Conservation (phyloP, 495 filamentous ascomycete genomes). For the Daldinia childiae region DNA sequence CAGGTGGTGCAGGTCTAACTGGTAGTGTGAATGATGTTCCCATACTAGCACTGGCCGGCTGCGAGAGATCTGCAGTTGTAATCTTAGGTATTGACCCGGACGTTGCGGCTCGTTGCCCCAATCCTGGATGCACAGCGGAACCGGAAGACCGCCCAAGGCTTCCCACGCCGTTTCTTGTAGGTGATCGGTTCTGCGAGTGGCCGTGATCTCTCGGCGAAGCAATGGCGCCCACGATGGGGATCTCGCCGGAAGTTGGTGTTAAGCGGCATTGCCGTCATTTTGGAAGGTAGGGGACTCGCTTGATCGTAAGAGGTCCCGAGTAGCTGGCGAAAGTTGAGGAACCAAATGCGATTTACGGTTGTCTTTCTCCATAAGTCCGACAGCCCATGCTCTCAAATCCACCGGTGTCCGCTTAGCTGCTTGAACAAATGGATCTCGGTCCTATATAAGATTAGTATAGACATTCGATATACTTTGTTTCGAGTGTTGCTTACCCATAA, state of each 20-base stretch:
- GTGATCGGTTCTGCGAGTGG: slow-evolving; percentile 54
- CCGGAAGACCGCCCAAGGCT: slow-evolving; percentile 56
- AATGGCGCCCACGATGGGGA: slow-evolving; percentile 68
- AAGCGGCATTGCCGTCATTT: slow-evolving; percentile 48
- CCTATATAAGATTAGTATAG: slow-evolving; percentile 60
- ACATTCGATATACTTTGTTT: not conserved
- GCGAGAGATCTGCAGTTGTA: slow-evolving; percentile 43
- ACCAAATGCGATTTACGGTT: slow-evolving; percentile 92
- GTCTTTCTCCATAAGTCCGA: slow-evolving; percentile 86
- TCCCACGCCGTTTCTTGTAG: slow-evolving; percentile 52
- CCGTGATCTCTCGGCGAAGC: slow-evolving; percentile 53
- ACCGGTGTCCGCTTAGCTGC: slow-evolving; percentile 94
- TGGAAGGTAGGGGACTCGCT: slow-evolving; percentile 60
- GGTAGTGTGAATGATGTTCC: slow-evolving; percentile 58
- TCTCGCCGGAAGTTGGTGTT: slow-evolving; percentile 73
- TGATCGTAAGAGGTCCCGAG: slow-evolving; percentile 65
- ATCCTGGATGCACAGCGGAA: slow-evolving; percentile 59
- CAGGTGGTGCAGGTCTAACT: slow-evolving; percentile 58
- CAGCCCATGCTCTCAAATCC: slow-evolving; percentile 87
- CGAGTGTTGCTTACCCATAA: slow-evolving; percentile 66
- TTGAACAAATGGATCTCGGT: slow-evolving; percentile 90
- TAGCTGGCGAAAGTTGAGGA: slow-evolving; percentile 68
- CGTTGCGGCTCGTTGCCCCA: slow-evolving; percentile 58
- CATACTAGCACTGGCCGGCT: slow-evolving; percentile 40
- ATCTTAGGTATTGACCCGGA: slow-evolving; percentile 56